Evolutionary conservation across 1,284 basidiomycete species (phyloP).

Genomic region (Crucibulum cyathiforme): DNA sequence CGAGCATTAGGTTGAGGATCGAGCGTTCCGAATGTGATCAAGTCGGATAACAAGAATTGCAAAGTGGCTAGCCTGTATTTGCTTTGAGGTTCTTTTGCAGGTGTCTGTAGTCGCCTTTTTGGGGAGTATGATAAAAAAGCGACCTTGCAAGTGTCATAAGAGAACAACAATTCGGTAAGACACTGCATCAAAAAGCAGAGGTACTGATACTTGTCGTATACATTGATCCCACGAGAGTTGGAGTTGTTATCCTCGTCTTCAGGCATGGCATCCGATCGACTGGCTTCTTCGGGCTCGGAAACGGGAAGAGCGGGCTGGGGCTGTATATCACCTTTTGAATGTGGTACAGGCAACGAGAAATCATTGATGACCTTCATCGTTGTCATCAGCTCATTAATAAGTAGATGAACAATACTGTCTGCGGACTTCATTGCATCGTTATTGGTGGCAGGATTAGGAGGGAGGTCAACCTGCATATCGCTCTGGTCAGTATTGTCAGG

Average conservation of each 20-base stretch:
- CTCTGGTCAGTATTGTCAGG: background rate
- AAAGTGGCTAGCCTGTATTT: slow-evolving; percentile 72
- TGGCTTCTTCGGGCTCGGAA: background rate
- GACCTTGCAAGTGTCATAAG: slow-evolving; percentile 90
- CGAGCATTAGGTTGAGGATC: slow-evolving; percentile 61
- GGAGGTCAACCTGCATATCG: slow-evolving; percentile 73
- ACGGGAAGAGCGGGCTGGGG: background rate
- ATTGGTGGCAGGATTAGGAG: slow-evolving; percentile 21
- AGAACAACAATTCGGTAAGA: slow-evolving; percentile 91
- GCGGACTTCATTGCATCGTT: slow-evolving; percentile 51
- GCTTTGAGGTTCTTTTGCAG: slow-evolving; percentile 61
- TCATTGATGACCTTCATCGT: slow-evolving; percentile 55
- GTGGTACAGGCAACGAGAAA: slow-evolving; percentile 8
- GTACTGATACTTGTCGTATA: slow-evolving; percentile 63
- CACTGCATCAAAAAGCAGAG: slow-evolving; percentile 91
- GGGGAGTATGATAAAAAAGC: slow-evolving; percentile 84
- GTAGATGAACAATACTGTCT: slow-evolving; percentile 75
- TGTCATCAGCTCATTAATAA: slow-evolving; percentile 75
- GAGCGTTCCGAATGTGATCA: slow-evolving; percentile 80
- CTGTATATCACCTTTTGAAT: background rate
- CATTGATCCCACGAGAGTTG: slow-evolving; percentile 7
- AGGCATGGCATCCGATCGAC: background rate
- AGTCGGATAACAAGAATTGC: slow-evolving; percentile 78
- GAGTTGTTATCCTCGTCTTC: background rate
- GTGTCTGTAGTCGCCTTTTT: slow-evolving; percentile 68